Base-by-base conservation (phyloP, 768 basidiomycete genomes). In the Clathrus columnatus region DNA sequence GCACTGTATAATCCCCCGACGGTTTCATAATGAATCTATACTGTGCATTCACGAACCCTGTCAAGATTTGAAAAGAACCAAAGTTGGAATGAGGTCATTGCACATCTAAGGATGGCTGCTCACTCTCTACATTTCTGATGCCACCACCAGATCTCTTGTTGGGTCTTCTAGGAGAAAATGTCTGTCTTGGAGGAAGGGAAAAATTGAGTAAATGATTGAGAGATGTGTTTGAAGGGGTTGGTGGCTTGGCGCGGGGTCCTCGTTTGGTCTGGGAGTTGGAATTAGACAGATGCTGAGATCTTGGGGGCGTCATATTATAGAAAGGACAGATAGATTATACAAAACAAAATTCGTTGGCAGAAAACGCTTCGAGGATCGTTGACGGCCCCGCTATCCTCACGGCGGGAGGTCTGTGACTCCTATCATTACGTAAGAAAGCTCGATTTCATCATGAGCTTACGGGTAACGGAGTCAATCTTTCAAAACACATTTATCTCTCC, bases 11-110 rank as follows among this genome's bases (percentile, higher is more conserved):
- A 61, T 83, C 78, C n/a, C 90, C 88, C 41, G 76, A 82, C 1
- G 95, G 95, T 63, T 91, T 90, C 85, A 97, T 85, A 42, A 98
- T 81, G 68, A 97, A 98, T 57, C 92, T 80, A 71, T 94, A 96
- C 67, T 94, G 91, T 7, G 94, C 93, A 70, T 98, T 96, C 62
- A 97, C 84, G 67, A 92, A 98, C 61, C 87, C 91, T 93, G 66
- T n/a, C 42, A n/a, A 50, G 32, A 52, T 14, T 30, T 11, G 16
- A 32, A 32, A 32, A 7, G 53, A 54, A 52, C 56, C 54, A 59
- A 55, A 55, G 60, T 56, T 51, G 41, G 61, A n/a, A 50, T 47
- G 60, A 54, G 45, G 50, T 52, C 59, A 56, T 46, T 32, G 42
- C 42, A 16, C 20, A 50, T 41, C 44, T 29, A 61, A 58, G 62